Evolutionary conservation across 495 filamentous ascomycete genomes (phyloP).

Genomic region (Thermothielavioides terrestris): DNA sequence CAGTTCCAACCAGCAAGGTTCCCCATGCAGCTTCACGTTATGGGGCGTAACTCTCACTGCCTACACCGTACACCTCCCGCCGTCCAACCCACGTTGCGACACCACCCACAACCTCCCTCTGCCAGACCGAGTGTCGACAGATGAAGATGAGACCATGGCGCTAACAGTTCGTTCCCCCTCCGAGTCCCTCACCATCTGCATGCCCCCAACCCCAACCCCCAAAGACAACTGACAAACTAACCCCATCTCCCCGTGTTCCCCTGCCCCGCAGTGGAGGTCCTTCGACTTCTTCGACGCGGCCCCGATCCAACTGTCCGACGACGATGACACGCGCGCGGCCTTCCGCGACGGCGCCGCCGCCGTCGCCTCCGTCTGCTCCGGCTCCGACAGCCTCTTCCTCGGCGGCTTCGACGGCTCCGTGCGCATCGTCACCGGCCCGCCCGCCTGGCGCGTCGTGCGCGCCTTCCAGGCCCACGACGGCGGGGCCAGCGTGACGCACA

Average conservation of each 20-base stretch:
- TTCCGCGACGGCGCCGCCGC: slow-evolving; percentile 44
- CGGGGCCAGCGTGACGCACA: slow-evolving; percentile 66
- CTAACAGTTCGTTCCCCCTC: slow-evolving; percentile 19
- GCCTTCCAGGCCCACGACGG: slow-evolving; percentile 76
- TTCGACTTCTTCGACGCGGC: slow-evolving; percentile 98
- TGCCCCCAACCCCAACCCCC: neutral
- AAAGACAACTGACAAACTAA: slow-evolving; percentile 7
- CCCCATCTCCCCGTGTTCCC: neutral
- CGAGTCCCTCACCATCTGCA: neutral
- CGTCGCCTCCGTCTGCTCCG: slow-evolving; percentile 59
- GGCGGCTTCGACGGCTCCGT: slow-evolving; percentile 77
- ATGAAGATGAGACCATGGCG: slow-evolving; percentile 29
- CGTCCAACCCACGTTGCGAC: neutral
- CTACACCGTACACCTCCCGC: neutral
- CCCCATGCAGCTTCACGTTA: neutral
- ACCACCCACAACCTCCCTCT: too few species aligned
- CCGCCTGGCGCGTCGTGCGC: slow-evolving; percentile 75
- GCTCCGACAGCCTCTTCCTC: slow-evolving; percentile 84
- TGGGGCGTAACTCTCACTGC: neutral
- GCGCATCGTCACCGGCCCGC: slow-evolving; percentile 60
- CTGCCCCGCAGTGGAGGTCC: slow-evolving; percentile 75
- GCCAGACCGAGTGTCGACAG: too few species aligned
- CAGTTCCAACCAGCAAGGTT: slow-evolving; percentile 7
- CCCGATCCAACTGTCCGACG: slow-evolving; percentile 70
- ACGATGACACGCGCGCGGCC: slow-evolving; percentile 40